Evolutionary conservation across 352 stramenopile genomes (phyloP).

Genomic region (Phytopythium boreale): DNA sequence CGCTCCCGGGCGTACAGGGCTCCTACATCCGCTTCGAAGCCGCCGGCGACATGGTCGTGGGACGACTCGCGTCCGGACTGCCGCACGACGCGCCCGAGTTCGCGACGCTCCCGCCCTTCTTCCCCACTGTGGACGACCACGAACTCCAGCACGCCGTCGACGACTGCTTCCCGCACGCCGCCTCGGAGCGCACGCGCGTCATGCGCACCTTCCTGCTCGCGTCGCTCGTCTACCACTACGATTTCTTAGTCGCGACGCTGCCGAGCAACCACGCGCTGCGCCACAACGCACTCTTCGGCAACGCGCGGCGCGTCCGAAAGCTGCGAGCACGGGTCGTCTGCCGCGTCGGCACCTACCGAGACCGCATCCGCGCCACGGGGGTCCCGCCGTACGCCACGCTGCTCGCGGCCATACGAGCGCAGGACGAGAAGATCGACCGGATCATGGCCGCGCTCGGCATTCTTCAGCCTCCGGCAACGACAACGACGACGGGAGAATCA

Average conservation of each 20-base stretch:
- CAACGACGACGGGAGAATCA: too few relatives aligned
- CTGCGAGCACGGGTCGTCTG: too few relatives aligned
- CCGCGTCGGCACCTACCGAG: too few relatives aligned
- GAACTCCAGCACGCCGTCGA: conserved; percentile 11
- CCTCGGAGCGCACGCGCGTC: too few relatives aligned
- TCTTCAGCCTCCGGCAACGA: too few relatives aligned
- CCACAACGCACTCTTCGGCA: too few relatives aligned
- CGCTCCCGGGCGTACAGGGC: conserved; percentile 12
- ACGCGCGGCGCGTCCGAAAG: too few relatives aligned
- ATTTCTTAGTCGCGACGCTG: neutral
- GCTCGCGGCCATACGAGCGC: too few relatives aligned
- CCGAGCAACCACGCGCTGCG: neutral
- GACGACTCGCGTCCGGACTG: conserved; percentile 12
- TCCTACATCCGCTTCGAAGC: conserved; percentile 16
- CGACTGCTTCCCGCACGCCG: neutral
- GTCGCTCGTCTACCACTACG: neutral
- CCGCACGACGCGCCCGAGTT: conserved; percentile 13
- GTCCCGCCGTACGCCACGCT: too few relatives aligned
- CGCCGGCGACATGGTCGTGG: conserved; percentile 17
- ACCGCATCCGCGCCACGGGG: too few relatives aligned
- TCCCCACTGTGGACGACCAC: neutral
- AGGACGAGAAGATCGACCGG: too few relatives aligned
- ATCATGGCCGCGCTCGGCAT: too few relatives aligned
- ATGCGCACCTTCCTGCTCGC: neutral
- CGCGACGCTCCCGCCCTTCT: conserved; percentile 12